These are phyloP conservation scores for Petasospora fabianii DNA, from an alignment of 1,139 yeast species.

Conservation along the genomic window DNA sequence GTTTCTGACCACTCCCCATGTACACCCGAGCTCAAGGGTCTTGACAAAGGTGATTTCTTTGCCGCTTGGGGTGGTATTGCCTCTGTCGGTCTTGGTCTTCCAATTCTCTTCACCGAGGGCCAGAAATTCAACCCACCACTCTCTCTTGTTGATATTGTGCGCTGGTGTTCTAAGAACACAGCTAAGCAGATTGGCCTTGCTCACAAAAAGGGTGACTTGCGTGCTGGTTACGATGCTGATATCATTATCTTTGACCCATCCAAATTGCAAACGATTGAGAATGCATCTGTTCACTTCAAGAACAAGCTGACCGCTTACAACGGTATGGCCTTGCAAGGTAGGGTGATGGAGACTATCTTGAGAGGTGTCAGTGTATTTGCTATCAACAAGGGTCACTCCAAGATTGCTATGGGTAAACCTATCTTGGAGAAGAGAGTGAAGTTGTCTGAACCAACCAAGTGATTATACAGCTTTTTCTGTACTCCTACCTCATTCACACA, in stretches of 20 bases:
- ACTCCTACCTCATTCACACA: too few species aligned
- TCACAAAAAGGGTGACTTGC: conserved; percentile 67
- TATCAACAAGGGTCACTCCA: conserved; percentile 52
- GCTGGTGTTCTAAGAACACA: conserved; percentile 80
- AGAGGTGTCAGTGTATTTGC: conserved; percentile 71
- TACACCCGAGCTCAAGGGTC: conserved; percentile 81
- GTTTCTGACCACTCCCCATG: conserved; percentile 97
- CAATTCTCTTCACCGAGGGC: conserved; percentile 76
- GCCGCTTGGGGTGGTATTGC: conserved; percentile 98
- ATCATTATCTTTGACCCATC: conserved; percentile 74
- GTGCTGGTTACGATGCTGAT: conserved; percentile 82
- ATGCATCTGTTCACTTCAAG: conserved; percentile 64
- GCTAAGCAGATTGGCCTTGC: conserved; percentile 80
- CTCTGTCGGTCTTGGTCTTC: conserved; percentile 86
- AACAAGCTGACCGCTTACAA: conserved; percentile 86
- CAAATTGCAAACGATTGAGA: conserved; percentile 50
- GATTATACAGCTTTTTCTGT: background rate
- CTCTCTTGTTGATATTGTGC: conserved; percentile 56
- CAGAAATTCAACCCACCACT: conserved; percentile 50
- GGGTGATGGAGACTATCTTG: conserved; percentile 72
- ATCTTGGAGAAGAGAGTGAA: conserved; percentile 46
- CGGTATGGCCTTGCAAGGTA: conserved; percentile 64
- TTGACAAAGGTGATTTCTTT: conserved; percentile 82
- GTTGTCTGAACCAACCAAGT: background rate
- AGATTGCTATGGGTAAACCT: conserved; percentile 52